Evolutionary conservation across 164 flowering plant species (phyloP), one percentile per base, ranked within the genome.

Genomic region (Litsea cubeba): DNA sequence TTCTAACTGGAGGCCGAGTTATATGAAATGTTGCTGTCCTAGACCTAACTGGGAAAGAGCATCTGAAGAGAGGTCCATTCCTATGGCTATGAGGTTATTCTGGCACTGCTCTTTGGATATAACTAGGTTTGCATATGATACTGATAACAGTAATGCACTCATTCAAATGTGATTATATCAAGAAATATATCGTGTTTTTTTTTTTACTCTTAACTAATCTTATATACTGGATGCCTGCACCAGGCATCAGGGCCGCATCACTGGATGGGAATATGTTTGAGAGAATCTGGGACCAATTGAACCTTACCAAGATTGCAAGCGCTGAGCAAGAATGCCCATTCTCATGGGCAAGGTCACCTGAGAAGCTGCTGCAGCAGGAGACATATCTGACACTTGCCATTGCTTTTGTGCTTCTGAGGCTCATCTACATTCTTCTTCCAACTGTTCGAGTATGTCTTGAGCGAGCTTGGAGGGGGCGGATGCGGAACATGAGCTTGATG

Each of bases 291-390:
- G 64, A 69, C 50, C 75, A 71, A 62, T 79, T 85, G 73, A 74
- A 83, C 76, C 82, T 77, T 28, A 87, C 79, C 35, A 83, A 85
- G 63, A 86, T 81, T 17, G 75, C 79, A 58, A 81, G 57, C 32
- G 71, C 18, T 7, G 88, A 86, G 72, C 79, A 62, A 67, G 97
- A 91, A 78, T 90, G 97, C 80, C 97, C 97, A 72, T 90, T 91
- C 79, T 82, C 91, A 54, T 92, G 97, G 95, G 95, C 97, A 40
- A 90, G 94, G 79, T 95, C 94, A 73, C 97, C 98, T 0, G 97
- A 88, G 82, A 89, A 91, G 75, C 65, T 90, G 77, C 84, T 95
- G 51, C 83, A 81, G 75, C 92, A 92, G 73, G 98, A 91, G 77
- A 89, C 93, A 5, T 95, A 89, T 79, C 82, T 95, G 75, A 86